These are phyloP conservation scores for Termitomyces sp. DNA, from an alignment of 768 basidiomycete genomes.

Conservation along the genomic window DNA sequence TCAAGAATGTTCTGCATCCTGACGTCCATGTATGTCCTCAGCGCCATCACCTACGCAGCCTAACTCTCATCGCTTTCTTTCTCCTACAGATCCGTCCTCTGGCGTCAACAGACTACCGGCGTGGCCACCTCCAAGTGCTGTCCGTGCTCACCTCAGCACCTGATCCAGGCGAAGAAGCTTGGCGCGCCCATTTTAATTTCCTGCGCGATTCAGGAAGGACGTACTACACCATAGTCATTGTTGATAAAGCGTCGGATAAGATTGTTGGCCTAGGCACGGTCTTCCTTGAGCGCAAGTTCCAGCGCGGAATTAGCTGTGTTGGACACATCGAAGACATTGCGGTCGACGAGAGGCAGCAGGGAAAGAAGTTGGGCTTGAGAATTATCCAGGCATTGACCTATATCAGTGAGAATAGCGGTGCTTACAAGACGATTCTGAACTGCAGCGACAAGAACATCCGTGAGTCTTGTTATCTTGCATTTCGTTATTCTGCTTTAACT, in stretches of 20 bases:
- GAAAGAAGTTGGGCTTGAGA: conserved; percentile 83
- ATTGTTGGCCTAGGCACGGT: conserved; percentile 83
- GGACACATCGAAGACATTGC: conserved; percentile 99
- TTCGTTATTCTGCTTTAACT: neutral
- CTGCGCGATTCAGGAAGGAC: conserved; percentile 50
- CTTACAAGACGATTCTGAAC: conserved; percentile 98
- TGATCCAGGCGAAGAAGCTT: conserved; percentile 60
- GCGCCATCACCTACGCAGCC: neutral
- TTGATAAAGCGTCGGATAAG: conserved; percentile 65
- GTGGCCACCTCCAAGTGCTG: conserved; percentile 83
- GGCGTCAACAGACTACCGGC: conserved; percentile 72
- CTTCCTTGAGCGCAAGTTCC: conserved; percentile 93
- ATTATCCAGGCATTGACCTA: conserved; percentile 82
- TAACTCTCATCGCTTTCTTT: neutral
- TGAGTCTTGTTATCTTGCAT: conserved; percentile 39
- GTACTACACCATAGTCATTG: conserved; percentile 84
- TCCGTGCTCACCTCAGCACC: conserved; percentile 69
- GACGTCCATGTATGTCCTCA: conserved; percentile 36
- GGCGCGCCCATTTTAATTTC: conserved; percentile 62
- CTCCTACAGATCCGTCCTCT: conserved; percentile 80
- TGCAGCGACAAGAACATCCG: conserved; percentile 89
- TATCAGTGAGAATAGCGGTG: conserved; percentile 73
- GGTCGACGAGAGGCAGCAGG: conserved; percentile 83
- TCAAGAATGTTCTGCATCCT: conserved; percentile 51
- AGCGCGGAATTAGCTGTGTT: conserved; percentile 75